Base-by-base conservation (phyloP, 192 early-diverging fungal genomes). In the Irineochytrium annulatum region DNA sequence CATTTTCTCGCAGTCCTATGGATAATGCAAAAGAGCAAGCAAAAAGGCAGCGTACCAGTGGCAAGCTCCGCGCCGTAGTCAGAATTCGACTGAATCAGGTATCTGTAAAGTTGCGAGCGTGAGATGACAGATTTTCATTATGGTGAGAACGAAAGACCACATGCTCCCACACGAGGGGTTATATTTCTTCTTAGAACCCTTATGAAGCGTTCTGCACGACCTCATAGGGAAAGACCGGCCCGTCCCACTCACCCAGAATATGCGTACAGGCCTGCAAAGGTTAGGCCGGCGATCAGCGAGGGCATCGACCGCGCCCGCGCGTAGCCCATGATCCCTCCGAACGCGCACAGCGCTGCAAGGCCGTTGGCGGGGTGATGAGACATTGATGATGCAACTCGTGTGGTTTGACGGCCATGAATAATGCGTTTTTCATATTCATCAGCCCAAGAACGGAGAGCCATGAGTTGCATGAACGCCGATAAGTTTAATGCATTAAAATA, bases 11-110 rank as follows among this genome's bases (percentile, higher is more conserved):
- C n/a, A n/a, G n/a, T n/a, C n/a, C n/a, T n/a, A n/a, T n/a, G n/a
- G n/a, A n/a, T n/a, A n/a, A n/a, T n/a, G n/a, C n/a, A n/a, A n/a
- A n/a, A n/a, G n/a, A n/a, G n/a, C n/a, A n/a, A n/a, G n/a, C n/a
- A n/a, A n/a, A n/a, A n/a, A n/a, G n/a, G n/a, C n/a, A n/a, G 8
- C 57, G 11, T 20, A 20, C 11, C 69, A 13, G 67, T 27, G 3
- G 80, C 80, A 17, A 82, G 65, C 52, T 76, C 76, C 16, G 69
- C 55, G n/a, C 80, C 77, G 59, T 74, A 75, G 19, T 69, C 48
- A 30, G 28, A 54, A 64, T 82, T 78, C 20, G 51, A 55, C 31
- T 71, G 60, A 28, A 82, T 64, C 28, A 82, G 55, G 57, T 78
- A 74, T 5, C 73, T 75, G 46, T 8, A 13, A 13, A 13, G 37